Evolutionary conservation across 2,329 filamentous ascomycete genomes (phyloP).

Genomic region (Hawksworthiomyces lignivorus): DNA sequence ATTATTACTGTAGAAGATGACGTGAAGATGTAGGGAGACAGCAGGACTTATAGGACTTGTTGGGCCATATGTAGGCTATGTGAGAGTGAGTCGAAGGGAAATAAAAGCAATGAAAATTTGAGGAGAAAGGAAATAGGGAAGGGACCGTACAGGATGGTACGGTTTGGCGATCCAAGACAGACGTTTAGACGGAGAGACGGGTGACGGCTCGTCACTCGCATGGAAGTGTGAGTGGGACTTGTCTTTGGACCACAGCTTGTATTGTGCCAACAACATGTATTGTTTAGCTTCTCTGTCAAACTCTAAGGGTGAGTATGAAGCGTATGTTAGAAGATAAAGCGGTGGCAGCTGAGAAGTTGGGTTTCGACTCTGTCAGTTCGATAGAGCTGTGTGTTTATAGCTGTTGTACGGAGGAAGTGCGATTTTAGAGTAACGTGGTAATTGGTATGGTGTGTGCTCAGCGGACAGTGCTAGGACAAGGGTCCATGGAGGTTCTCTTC

Average conservation of each 20-base stretch:
- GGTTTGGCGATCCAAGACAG: constrained; percentile 15
- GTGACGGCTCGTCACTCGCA: constrained; percentile 14
- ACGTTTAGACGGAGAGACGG: constrained; percentile 13
- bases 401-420: constrained; percentile 43
- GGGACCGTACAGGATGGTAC: neutral
- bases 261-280: constrained; percentile 8
- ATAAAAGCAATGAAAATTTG: neutral
- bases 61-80: constrained; percentile 7
- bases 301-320: too few relatives aligned
- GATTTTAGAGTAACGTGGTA: constrained; percentile 36
- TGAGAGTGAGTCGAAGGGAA: neutral
- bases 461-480: constrained; percentile 25
- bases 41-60: constrained; percentile 10
- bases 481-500: constrained; percentile 22
- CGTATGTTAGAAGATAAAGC: too few relatives aligned
- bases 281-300: too few relatives aligned
- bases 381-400: too few relatives aligned
- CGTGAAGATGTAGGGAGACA: constrained; percentile 37
- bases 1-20: too few relatives aligned
- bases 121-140: neutral
- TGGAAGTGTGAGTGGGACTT: constrained; percentile 13
- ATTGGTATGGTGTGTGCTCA: constrained; percentile 36
- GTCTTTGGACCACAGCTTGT: neutral
- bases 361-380: constrained; percentile 34
- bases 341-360: too few relatives aligned